Percentiles rank a stretch among this genome's conserved stretches.
These are phyloP conservation scores for Phytophthora sp. DNA, from an alignment of 352 stramenopile genomes.

Conservation along the genomic window DNA sequence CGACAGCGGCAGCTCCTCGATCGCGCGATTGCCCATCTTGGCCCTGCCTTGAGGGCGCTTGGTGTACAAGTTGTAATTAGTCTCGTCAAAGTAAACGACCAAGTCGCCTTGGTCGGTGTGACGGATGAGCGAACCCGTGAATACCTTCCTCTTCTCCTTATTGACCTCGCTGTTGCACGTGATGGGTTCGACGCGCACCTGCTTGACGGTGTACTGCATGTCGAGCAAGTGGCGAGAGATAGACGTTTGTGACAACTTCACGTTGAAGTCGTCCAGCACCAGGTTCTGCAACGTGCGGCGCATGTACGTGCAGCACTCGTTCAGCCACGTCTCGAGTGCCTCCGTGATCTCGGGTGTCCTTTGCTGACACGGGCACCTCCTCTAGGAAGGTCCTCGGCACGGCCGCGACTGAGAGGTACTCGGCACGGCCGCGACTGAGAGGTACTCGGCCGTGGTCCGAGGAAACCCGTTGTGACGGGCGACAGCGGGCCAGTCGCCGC, in stretches of 20 bases:
- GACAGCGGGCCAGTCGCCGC: neutral
- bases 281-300: neutral
- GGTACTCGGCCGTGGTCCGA: neutral
- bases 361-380: neutral
- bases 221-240: constrained; percentile 2
- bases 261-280: neutral
- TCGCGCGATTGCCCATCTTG: constrained; percentile 1
- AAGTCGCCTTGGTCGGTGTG: neutral
- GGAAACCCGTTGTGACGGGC: neutral
- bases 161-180: constrained; percentile 19
- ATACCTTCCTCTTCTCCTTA: constrained; percentile 5
- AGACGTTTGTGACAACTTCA: neutral
- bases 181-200: constrained; percentile 5
- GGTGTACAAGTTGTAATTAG: constrained; percentile 20
- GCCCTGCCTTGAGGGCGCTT: constrained; percentile 11
- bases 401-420: neutral
- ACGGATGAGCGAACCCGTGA: neutral
- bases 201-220: constrained; percentile 15
- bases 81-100: constrained; percentile 18
- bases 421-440: neutral
- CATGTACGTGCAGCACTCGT: constrained; percentile 12
- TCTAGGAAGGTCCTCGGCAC: neutral
- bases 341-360: constrained; percentile 3
- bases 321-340: neutral
- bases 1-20: neutral